phyloP scores from a whole-genome alignment of 176 grass and related monocot species.

The Musa itinerans region DNA sequence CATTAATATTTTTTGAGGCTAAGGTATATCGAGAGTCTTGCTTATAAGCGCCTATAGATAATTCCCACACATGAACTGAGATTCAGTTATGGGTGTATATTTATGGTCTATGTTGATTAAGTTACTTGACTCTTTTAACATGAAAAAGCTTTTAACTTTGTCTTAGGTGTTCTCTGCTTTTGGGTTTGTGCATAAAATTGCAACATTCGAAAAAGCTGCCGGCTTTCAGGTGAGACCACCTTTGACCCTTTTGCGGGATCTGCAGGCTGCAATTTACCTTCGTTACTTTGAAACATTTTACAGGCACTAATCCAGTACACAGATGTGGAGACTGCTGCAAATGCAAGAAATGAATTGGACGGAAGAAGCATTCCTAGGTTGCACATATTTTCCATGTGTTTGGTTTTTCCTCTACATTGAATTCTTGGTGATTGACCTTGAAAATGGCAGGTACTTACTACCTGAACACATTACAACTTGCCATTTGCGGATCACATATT shows the following conservation, averaged over 20 bases:
- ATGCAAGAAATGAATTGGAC: constrained; percentile 82
- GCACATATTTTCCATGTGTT: constrained; percentile 11
- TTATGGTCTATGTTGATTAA: not conserved
- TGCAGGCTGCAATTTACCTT: not conserved
- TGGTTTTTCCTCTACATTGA: not conserved
- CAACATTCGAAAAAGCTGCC: constrained; percentile 98
- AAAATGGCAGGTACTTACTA: constrained; percentile 70
- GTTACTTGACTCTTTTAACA: not conserved
- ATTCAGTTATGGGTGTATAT: not conserved
- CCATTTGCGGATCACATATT: constrained; percentile 88
- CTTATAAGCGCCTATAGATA: not conserved
- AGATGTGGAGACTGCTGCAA: constrained; percentile 75
- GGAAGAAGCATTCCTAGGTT: constrained; percentile 99
- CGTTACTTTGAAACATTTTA: constrained; percentile 19
- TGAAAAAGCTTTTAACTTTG: not conserved
- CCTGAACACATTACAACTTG: constrained; percentile 58
- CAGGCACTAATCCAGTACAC: constrained; percentile 95
- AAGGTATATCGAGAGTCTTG: not conserved
- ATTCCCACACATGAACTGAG: not conserved
- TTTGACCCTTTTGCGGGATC: not conserved
- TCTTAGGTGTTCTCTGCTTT: constrained; percentile 90
- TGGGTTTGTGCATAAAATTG: constrained; percentile 97
- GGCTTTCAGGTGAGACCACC: constrained; percentile 66
- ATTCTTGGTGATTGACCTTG: constrained; percentile 16
- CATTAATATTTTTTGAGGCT: not conserved